Evolutionary conservation across 768 basidiomycete genomes (phyloP), one percentile per base, ranked within the genome.

Genomic region (Panellus pusillus): DNA sequence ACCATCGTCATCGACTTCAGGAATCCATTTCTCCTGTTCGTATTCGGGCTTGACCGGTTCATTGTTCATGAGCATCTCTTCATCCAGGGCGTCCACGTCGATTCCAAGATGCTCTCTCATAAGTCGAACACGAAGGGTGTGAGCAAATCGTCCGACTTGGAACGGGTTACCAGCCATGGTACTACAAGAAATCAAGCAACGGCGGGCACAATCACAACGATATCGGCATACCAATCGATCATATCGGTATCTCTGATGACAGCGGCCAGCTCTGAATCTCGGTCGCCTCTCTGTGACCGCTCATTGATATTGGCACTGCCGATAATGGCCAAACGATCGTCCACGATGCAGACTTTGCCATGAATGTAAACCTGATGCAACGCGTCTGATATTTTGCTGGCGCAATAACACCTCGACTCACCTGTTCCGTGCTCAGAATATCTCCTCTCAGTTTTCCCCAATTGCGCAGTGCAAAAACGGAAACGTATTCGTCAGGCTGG

Each of bases 271-370:
- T 99, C 97, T 2, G 96, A 98, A 69, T 99, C 97, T 27, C 97
- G 86, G 68, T 99, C 96, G 19, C 97, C 97, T 27, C 93, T 80
- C 65, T 92, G 91, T 13, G 93, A 96, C 35, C 97, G 84, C 67
- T 99, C 97, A 66, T 99, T 98, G 74, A 99, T 93, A 68, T 97
- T 98, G 15, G 96, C 96, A 50, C 93, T 94, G 14, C 93, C 93
- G 59, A 97, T 97, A 65, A 97, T 93, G 29, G 83, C 93, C 52
- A 94, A 74, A 47, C 97, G 85, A 67, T 99, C 96, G 67, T 99
- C 97, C 5, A 98, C 94, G 50, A 98, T 86, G 62, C 87, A 87
- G 17, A 86, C 81, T 74, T 93, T 93, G 41, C 80, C 89, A 66
- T 96, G 93, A 57, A 96, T 91, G 70, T 97, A 95, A 18, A 96